Evolutionary conservation across 805 yeast genomes (phyloP), one percentile per base, ranked within the genome.

Genomic region (Clavispora carvajalis): DNA sequence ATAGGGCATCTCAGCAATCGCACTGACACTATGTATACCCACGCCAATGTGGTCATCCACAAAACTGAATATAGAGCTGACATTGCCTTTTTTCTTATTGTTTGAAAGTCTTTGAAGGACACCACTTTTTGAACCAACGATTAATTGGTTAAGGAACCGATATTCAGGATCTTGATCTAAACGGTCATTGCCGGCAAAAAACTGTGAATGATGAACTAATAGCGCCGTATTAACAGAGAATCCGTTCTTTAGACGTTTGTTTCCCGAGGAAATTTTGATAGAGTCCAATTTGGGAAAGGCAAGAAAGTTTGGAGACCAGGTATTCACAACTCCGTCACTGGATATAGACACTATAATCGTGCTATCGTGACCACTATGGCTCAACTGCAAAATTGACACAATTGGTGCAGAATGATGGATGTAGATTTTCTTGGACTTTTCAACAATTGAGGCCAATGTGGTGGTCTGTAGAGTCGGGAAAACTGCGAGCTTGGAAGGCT

Each of bases 281-380:
- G 53, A 49, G n/a, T 44, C 35, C 24, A 47, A 30, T 22, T 49
- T 47, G 6, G 54, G 54, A 22, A 43, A 42, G n/a, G 52, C 55
- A 24, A 51, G 43, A 23, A 51, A 39, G 31, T 48, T 47, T 13
- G 52, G 51, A 28, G 54, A 49, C 55, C 55, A 51, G 24, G 45
- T 34, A 10, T 51, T 51, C 30, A 49, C 37, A 21, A 51, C 47
- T 10, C 54, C 55, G n/a, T 45, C 51, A 2, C 33, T 40, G 31
- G 50, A 51, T 1, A 51, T 39, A 16, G 47, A 35, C 21, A 51
- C 34, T 11, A 51, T 21, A 7, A 46, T 41, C 2, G 53, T 39
- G 15, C 43, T 38, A 18, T 40, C 45, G 7, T 38, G 35, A 13
- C 29, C 41, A 5, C 33, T 41, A 5, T 40, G 37, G 19, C 36